Evolutionary conservation across 345 rosid genomes (phyloP).

Genomic region (Ceriops zippeliana): DNA sequence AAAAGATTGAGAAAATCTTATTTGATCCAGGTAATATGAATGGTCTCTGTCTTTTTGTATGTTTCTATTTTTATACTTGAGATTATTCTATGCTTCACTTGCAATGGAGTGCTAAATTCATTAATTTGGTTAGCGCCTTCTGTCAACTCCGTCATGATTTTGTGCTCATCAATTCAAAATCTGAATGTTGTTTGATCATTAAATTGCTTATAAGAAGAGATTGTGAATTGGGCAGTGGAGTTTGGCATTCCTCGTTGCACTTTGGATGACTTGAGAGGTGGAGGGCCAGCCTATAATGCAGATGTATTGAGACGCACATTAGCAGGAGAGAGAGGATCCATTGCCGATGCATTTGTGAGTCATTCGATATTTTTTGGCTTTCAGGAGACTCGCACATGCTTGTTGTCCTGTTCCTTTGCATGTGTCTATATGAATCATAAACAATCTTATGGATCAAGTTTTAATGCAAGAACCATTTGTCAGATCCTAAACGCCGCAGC

Average conservation of each 20-base stretch:
- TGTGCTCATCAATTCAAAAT: not conserved
- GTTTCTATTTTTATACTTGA: not conserved
- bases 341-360: conserved; percentile 78
- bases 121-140: not conserved
- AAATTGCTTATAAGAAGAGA: conserved; percentile 13
- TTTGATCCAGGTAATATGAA: conserved; percentile 77
- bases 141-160: not conserved
- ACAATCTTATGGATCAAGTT: conserved; percentile 5
- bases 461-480: conserved; percentile 14
- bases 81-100: too few relatives aligned
- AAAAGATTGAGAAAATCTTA: conserved; percentile 61
- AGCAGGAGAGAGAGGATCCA: conserved; percentile 70
- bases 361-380: not conserved
- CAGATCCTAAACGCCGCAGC: conserved; percentile 98
- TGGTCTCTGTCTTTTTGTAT: not conserved
- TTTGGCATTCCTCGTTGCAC: conserved; percentile 91
- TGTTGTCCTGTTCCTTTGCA: not conserved
- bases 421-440: not conserved
- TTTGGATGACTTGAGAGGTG: conserved; percentile 67
- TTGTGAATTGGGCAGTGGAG: conserved; percentile 53
- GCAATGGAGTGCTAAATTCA: too few relatives aligned
- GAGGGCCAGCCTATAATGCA: conserved; percentile 74
- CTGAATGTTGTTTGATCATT: not conserved
- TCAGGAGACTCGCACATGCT: too few relatives aligned
- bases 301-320: conserved; percentile 57